These are phyloP conservation scores for Bipolaris victoriae DNA, from an alignment of 2,329 filamentous ascomycete genomes.

Conservation along the genomic window DNA sequence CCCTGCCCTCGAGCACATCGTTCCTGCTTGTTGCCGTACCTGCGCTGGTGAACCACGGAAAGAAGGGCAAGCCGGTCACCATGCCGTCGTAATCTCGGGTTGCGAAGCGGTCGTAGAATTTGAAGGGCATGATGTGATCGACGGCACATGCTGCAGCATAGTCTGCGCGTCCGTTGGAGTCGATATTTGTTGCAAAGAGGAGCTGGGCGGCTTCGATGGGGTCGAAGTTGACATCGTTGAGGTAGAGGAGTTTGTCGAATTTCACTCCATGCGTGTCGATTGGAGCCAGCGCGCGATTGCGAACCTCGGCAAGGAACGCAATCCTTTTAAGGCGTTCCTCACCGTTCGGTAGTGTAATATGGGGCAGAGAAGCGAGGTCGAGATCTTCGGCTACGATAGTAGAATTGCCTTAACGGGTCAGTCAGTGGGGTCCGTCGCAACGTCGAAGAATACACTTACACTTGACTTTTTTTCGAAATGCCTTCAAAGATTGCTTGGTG, in stretches of 20 bases:
- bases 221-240: constrained; percentile 72
- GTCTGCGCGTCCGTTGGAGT: constrained; percentile 56
- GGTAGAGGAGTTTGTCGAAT: constrained; percentile 65
- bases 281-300: constrained; percentile 71
- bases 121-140: constrained; percentile 71
- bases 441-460: constrained; percentile 42
- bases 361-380: constrained; percentile 62
- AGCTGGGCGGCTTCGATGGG: constrained; percentile 65
- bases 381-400: constrained; percentile 66
- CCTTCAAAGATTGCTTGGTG: constrained; percentile 61
- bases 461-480: constrained; percentile 58
- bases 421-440: constrained; percentile 19
- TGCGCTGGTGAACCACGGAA: constrained; percentile 67
- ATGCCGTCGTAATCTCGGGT: constrained; percentile 70
- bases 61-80: constrained; percentile 68
- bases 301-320: constrained; percentile 72
- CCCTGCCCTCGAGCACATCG: constrained; percentile 66
- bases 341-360: constrained; percentile 67
- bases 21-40: constrained; percentile 61
- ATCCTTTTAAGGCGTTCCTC: constrained; percentile 72
- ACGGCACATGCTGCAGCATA: constrained; percentile 74
- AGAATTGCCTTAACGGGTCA: constrained; percentile 47
- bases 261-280: constrained; percentile 61
- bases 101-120: constrained; percentile 77
- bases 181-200: constrained; percentile 67